These are phyloP conservation scores for Oryza glumipatula DNA, from an alignment of 176 grass and related monocot genomes.

Conservation along the genomic window DNA sequence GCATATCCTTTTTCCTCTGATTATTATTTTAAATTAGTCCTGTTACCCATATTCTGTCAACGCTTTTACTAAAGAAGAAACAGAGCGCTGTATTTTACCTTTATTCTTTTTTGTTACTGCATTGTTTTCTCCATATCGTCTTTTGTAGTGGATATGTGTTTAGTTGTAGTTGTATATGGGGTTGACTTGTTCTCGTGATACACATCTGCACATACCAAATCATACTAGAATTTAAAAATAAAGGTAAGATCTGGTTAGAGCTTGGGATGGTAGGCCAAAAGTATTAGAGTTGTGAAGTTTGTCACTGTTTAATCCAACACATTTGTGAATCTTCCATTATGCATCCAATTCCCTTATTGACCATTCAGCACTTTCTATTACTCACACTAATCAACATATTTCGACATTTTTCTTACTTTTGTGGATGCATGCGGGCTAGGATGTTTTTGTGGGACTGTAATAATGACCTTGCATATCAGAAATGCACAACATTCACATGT, in stretches of 20 bases:
- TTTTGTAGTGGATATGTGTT: slow-evolving; percentile 6
- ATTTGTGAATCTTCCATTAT: slow-evolving; percentile 1
- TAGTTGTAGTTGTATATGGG: slow-evolving; percentile 29
- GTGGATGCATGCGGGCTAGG: neutral
- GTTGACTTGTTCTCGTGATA: slow-evolving; percentile 3
- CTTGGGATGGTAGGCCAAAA: neutral
- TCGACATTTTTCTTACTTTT: slow-evolving; percentile 6
- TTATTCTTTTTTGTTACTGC: neutral
- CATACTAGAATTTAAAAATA: neutral
- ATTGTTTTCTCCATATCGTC: neutral
- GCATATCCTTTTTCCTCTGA: slow-evolving; percentile 1
- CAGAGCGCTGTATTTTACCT: neutral
- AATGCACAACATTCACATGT: slow-evolving; percentile 18
- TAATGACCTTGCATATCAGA: slow-evolving; percentile 1
- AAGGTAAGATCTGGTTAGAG: slow-evolving; percentile 15
- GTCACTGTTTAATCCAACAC: neutral
- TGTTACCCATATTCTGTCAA: neutral
- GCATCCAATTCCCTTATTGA: neutral
- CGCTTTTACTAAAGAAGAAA: slow-evolving; percentile 23
- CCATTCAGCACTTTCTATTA: slow-evolving; percentile 15
- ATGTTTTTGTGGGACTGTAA: neutral
- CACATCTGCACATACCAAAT: slow-evolving; percentile 8
- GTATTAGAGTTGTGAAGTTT: neutral
- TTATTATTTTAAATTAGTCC: slow-evolving; percentile 21
- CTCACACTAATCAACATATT: slow-evolving; percentile 22